Evolutionary conservation across 805 yeast species (phyloP).

Genomic region (Candida ovalis): DNA sequence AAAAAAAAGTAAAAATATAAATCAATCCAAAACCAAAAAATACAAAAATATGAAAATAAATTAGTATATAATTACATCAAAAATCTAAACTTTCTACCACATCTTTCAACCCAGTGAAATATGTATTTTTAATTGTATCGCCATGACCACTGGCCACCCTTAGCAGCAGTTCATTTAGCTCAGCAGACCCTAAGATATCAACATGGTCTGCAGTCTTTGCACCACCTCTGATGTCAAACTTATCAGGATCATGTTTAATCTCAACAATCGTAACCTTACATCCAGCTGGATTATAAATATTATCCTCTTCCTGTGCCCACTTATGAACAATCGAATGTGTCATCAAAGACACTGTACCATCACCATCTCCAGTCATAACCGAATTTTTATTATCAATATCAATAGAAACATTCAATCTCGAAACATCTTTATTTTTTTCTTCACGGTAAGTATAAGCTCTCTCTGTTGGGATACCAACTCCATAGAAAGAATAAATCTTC

Average conservation of each 20-base stretch:
- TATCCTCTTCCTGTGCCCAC: constrained; percentile 29
- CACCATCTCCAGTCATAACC: constrained; percentile 86
- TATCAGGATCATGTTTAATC: constrained; percentile 88
- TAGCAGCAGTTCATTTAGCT: constrained; percentile 79
- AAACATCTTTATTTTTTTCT: constrained; percentile 47
- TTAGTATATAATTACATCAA: constrained; percentile 3
- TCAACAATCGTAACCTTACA: constrained; percentile 77
- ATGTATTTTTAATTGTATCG: constrained; percentile 55
- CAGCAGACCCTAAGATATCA: constrained; percentile 91
- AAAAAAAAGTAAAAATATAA: background rate
- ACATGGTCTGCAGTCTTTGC: constrained; percentile 98
- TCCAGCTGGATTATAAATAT: constrained; percentile 77
- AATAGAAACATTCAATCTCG: constrained; percentile 66
- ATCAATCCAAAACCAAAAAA: background rate
- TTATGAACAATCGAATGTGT: constrained; percentile 87
- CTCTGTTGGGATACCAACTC: constrained; percentile 96
- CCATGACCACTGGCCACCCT: constrained; percentile 83
- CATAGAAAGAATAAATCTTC: constrained; percentile 86
- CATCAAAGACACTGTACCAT: constrained; percentile 86
- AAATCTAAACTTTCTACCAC: constrained; percentile 59
- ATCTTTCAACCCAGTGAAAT: constrained; percentile 54
- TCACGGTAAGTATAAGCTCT: constrained; percentile 84
- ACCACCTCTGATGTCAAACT: constrained; percentile 94
- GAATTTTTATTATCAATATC: constrained; percentile 61
- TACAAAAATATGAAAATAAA: background rate